Conservation (phyloP, 208 protist genomes). For the Trichomonas tenax region DNA sequence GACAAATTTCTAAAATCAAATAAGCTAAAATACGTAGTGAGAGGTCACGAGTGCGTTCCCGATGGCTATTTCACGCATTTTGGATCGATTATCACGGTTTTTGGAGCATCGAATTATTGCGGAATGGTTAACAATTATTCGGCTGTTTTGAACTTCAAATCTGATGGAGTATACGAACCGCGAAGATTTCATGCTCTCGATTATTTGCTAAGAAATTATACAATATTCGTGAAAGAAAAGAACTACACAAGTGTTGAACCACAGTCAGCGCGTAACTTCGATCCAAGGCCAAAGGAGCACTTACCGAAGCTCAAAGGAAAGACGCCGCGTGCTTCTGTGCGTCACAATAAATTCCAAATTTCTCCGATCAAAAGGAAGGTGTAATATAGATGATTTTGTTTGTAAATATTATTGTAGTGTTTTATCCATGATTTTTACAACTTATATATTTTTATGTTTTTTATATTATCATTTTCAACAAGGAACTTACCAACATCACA, state of each 20-base stretch:
- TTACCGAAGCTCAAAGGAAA: not conserved
- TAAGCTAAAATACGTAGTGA: not conserved
- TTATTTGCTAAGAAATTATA: not conserved
- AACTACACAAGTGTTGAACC: not conserved
- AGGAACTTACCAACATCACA: too few species aligned
- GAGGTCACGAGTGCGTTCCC: not conserved
- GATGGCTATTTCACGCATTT: not conserved
- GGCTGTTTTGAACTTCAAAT: not conserved
- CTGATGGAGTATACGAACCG: not conserved
- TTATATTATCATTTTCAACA: too few species aligned
- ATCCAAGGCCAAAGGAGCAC: not conserved
- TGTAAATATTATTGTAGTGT: not conserved
- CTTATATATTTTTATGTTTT: too few species aligned
- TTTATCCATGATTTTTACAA: not conserved
- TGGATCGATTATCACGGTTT: not conserved
- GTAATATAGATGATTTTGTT: not conserved
- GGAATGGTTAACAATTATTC: not conserved
- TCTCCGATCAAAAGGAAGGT: not conserved
- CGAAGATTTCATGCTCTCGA: not conserved
- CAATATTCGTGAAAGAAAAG: not conserved
- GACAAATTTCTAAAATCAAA: not conserved
- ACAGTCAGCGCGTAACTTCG: not conserved
- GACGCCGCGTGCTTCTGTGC: not conserved
- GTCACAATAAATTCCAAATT: not conserved
- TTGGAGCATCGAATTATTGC: constrained; percentile 18